A percentile compares a stretch with the other conserved stretches of the same genome.
These are phyloP conservation scores for Ogataea parapolymorpha DNA, from an alignment of 805 yeast species.

Conservation along the genomic window DNA sequence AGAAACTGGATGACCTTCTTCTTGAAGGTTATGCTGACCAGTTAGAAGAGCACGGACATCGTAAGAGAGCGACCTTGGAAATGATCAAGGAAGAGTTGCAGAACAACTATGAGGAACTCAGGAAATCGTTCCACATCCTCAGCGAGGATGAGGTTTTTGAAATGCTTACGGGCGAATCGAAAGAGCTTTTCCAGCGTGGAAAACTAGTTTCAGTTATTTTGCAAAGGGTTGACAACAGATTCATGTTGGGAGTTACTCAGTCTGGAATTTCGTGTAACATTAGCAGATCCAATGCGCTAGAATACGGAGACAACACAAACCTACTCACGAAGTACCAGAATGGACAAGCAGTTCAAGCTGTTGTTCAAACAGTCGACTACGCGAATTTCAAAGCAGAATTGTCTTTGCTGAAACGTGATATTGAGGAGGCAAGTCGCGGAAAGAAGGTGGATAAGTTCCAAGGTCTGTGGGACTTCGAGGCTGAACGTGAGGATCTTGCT, in stretches of 20 bases:
- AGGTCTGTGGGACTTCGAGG: conserved; percentile 74
- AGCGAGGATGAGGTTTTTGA: conserved; percentile 75
- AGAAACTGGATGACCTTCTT: conserved; percentile 79
- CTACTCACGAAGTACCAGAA: conserved; percentile 39
- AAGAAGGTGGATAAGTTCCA: conserved; percentile 46
- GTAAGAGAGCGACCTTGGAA: conserved; percentile 74
- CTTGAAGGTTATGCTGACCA: conserved; percentile 91
- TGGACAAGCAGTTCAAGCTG: conserved; percentile 88
- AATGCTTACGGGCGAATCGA: conserved; percentile 84
- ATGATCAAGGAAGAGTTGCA: conserved; percentile 84
- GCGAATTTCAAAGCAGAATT: conserved; percentile 71
- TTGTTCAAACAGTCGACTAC: conserved; percentile 66
- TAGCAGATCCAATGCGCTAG: conserved; percentile 33
- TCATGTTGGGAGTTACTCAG: conserved; percentile 43
- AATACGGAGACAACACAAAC: conserved; percentile 46
- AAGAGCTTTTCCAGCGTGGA: conserved; percentile 63
- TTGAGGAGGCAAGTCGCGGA: conserved; percentile 50
- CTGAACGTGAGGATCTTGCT: conserved; percentile 63
- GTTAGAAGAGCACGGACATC: conserved; percentile 72
- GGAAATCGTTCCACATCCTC: conserved; percentile 66
- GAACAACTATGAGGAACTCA: conserved; percentile 81
- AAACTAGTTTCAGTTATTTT: conserved; percentile 72
- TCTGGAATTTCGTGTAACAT: conserved; percentile 48
- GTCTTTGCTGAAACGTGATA: conserved; percentile 64
- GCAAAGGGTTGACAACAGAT: conserved; percentile 52